Conservation (phyloP, 352 stramenopile species). For the Globisporangium spiculum region DNA sequence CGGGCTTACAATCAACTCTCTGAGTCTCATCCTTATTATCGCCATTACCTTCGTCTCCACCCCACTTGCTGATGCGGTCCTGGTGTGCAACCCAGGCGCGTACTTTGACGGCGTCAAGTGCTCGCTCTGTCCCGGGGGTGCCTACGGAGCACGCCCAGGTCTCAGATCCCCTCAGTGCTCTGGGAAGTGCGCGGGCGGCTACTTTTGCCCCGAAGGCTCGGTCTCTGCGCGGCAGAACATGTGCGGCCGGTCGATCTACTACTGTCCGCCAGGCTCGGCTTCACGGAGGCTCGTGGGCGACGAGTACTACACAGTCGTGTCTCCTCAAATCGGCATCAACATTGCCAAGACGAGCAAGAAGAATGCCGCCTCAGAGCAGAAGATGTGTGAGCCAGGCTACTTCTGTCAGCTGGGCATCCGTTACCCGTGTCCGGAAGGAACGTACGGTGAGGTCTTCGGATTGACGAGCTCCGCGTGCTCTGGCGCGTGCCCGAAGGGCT, state of each 20-base stretch:
- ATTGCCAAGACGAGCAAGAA: neutral
- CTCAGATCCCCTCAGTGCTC: constrained; percentile 42
- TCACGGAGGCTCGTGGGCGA: constrained; percentile 32
- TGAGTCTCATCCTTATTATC: neutral
- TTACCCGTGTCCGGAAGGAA: constrained; percentile 44
- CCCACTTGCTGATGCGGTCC: constrained; percentile 1
- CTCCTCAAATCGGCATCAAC: constrained; percentile 22
- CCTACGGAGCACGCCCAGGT: constrained; percentile 39
- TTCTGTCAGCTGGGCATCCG: constrained; percentile 64
- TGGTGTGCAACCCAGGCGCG: constrained; percentile 42
- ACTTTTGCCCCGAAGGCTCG: constrained; percentile 63
- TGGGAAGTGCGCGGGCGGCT: constrained; percentile 38
- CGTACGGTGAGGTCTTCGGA: constrained; percentile 36
- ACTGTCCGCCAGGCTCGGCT: constrained; percentile 50
- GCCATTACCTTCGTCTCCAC: neutral
- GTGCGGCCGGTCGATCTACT: constrained; percentile 55
- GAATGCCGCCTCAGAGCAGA: constrained; percentile 10
- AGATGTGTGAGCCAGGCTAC: constrained; percentile 56
- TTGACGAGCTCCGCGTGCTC: constrained; percentile 36
- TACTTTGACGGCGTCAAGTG: constrained; percentile 47
- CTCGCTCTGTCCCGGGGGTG: constrained; percentile 43
- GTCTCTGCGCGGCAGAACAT: constrained; percentile 41
- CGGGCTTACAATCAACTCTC: neutral
- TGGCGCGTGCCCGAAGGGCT: constrained; percentile 41
- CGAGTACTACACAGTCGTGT: constrained; percentile 59